Base-by-base conservation (phyloP, 2,329 filamentous ascomycete genomes). In the Phialemoniopsis sp. region DNA sequence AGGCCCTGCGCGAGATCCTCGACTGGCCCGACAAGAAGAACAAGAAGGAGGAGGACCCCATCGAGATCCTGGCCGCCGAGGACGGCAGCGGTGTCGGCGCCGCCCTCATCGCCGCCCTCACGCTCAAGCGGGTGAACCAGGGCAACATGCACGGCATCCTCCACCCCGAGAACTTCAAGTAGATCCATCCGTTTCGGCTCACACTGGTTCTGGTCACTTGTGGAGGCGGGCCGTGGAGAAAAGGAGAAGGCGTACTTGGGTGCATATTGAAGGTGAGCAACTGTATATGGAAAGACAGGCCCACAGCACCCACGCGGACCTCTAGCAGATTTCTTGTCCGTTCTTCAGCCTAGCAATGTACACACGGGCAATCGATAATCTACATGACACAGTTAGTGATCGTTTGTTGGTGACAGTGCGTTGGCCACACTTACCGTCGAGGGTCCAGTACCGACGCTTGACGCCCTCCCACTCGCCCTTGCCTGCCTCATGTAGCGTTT, bases 71-170 rank as follows among this genome's bases (percentile, higher is more conserved):
- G 49, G 85, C 89, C 34, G 90, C 93, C 45, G 93, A 98, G 68
- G 93, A 98, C 61, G 93, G 93, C 48, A 91, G 85, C 49, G 93
- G 91, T 77, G 93, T 97, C n/a, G 91, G 91, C 50, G 93, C 91
- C 33, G 93, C 93, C 5, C 69, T 98, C 45, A 97, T 98, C 70
- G 93, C 93, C 8, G 80, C 80, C 12, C 57, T 85, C 57, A 85
- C 80, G 13, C 62, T 83, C 47, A 78, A 84, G 72, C 66, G 80
- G 38, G 77, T 82, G 45, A 68, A 78, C 57, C 69, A 72, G 37
- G 80, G 80, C 38, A 84, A 82, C 54, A 46, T 80, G 59, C 72
- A 77, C 13, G 80, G 80, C 55, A 80, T 85, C 46, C 60, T 82
- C 53, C 76, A 82, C 57, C 78, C 76, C 2, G 79, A 83, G 60